Evolutionary conservation across 148 eudicot genomes (phyloP).

Genomic region (Silene uniflora): DNA sequence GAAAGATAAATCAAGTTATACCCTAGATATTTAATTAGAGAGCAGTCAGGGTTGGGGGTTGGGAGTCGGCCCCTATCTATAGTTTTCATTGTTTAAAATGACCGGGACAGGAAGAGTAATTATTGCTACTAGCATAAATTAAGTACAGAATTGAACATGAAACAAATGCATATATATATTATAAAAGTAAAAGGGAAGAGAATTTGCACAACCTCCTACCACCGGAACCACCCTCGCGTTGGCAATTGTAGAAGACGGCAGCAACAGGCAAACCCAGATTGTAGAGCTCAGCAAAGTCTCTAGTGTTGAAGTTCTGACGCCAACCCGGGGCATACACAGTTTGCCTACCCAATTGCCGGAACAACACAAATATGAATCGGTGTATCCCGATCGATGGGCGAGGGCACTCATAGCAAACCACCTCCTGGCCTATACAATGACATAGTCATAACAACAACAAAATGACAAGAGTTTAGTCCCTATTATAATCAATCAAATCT

Average conservation of each 20-base stretch:
- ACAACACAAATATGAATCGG: constrained; percentile 47
- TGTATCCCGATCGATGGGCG: constrained; percentile 45
- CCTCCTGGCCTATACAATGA: constrained; percentile 37
- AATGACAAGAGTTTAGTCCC: neutral
- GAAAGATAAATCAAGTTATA: too few relatives aligned
- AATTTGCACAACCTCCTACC: constrained; percentile 30
- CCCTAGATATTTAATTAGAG: too few relatives aligned
- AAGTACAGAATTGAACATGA: too few relatives aligned
- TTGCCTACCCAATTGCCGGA: constrained; percentile 40
- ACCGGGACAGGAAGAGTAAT: too few relatives aligned
- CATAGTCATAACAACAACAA: neutral
- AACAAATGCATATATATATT: too few relatives aligned
- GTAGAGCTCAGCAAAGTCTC: constrained; percentile 51
- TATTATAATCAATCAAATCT: too few relatives aligned
- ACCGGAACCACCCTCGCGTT: constrained; percentile 50
- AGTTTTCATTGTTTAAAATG: too few relatives aligned
- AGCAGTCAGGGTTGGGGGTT: too few relatives aligned
- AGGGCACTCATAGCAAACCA: constrained; percentile 46
- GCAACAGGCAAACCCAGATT: constrained; percentile 53
- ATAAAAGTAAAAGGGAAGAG: neutral
- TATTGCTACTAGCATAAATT: too few relatives aligned
- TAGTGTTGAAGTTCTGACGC: constrained; percentile 51
- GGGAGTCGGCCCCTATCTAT: too few relatives aligned
- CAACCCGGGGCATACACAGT: constrained; percentile 49
- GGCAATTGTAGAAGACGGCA: constrained; percentile 51